Evolutionary conservation across 371 early-diverging fungal genomes (phyloP), one percentile per base, ranked within the genome.

Genomic region (Mortierella sp.): DNA sequence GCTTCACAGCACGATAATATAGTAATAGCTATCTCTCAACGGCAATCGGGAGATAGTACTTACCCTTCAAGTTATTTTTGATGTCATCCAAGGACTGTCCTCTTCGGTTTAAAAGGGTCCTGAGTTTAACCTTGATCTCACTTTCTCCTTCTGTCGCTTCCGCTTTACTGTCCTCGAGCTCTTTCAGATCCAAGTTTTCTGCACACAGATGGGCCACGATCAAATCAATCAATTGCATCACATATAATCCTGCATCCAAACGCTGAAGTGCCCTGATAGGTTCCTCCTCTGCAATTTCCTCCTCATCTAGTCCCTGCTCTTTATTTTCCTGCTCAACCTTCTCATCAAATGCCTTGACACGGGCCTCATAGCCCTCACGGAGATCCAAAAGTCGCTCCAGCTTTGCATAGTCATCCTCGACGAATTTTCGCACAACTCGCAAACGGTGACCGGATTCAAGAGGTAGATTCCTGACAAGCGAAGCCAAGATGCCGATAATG

Each of bases 391-490:
- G 83, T 24, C 94, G 89, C 55, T 94, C 94, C 26, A 94, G 84
- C 62, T 96, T 94, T 73, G 95, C 91, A 75, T 85, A 93, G 57
- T 93, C 89, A 45, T 91, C 89, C 68, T 96, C 96, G 11, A 89
- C 87, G 77, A 97, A 96, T 83, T 97, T 97, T 51, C 87, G 85
- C n/a, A 95, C 65, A 18, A 97, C 77, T n/a, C 97, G 90, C 75
- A 90, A 83, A 26, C 93, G 91, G 58, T 89, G 87, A 5, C 91
- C 90, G 10, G 90, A 88, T 20, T 87, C 88, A 32, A 84, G 84
- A 26, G 88, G 86, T n/a, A 90, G 72, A 43, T 88, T 84, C 70
- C 87, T 81, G 70, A 96, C 84, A 20, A 97, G 86, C 24, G 95
- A 94, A 16, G 93, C 85, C 51, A 97, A 87, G 59, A 96, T 94